Evolutionary conservation across 306 rosid genomes (phyloP), one percentile per base, ranked within the genome.

Genomic region (Canavalia gladiata): DNA sequence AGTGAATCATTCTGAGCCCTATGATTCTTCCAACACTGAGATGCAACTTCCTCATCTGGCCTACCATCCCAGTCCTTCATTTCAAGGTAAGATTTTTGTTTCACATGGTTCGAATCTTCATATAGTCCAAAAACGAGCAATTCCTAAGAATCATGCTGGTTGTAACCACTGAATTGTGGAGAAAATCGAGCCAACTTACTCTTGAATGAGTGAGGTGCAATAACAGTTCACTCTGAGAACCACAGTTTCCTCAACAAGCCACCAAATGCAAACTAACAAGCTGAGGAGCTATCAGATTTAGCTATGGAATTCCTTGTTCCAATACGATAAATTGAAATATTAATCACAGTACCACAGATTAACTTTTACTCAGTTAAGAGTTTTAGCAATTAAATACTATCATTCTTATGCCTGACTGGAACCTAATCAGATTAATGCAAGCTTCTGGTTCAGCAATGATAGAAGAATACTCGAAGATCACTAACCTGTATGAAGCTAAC

Each of bases 101-200:
- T 96, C 78, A 96, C 98, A 58, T 98, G 98, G 90, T 96, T 96
- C 89, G 94, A 87, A 94, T 96, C 99, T 87, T 96, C 99, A 90
- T 96, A 98, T 75, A 96, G 82, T 72, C 99, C 99, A 91, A 93
- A 96, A 25, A 98, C 99, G 83, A 96, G 98, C 80, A 96, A 92
- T 91, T 96, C 99, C 99, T 96, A 72, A 86, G 99, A 93, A 87
- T 96, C 99, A 83, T 96, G 99, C 88, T 96, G 99, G 72, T 93
- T 96, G 82, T 96, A 96, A 73, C 99, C 99, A 83, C 98, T 96
- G 83, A 96, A 96, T 80, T 96, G 99, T 28, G 99, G 99, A 80
- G 99, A 98, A 90, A 96, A 96, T 74, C 97, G 92, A 33, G 97
- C 96, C 87, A 96, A 85, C 80, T 93, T 96, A 12, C 99, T 95